Percentiles rank a stretch among this genome's conserved stretches.
Conservation (phyloP, 1,284 basidiomycete genomes). For the Ceratobasidium sp. region DNA sequence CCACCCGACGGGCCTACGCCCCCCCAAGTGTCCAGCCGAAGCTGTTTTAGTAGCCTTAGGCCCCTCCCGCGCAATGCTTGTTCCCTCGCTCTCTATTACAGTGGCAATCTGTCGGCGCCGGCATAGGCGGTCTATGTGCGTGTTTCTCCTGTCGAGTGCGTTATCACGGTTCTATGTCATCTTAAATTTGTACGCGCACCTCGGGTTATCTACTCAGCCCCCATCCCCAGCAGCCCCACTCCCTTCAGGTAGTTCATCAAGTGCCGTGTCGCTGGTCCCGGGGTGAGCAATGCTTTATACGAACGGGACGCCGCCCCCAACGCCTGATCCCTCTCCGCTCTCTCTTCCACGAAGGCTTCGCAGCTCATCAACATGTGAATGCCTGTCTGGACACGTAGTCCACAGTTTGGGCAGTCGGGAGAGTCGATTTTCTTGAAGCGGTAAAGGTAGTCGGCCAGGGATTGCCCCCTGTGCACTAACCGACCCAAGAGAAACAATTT, state of each 20-base stretch:
- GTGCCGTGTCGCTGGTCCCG: neutral
- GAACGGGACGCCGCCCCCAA: neutral
- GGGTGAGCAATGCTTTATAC: neutral
- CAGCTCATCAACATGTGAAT: neutral
- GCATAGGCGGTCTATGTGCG: no score
- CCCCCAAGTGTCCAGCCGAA: no score
- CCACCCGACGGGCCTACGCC: no score
- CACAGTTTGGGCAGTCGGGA: neutral
- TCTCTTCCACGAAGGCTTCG: neutral
- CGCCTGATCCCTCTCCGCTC: neutral
- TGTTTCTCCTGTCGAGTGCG: no score
- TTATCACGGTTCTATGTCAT: no score
- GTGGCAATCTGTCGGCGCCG: no score
- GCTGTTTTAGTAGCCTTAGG: no score
- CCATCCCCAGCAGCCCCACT: neutral
- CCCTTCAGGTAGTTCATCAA: neutral
- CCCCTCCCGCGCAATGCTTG: no score
- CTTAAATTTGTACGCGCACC: no score
- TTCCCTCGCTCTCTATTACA: no score
- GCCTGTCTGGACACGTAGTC: neutral
- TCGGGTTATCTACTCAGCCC: neutral
- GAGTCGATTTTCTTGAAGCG: neutral
- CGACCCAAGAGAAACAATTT: no score
- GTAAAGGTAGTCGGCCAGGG: slow-evolving; percentile 3
- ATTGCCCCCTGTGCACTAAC: no score